Evolutionary conservation across 192 early-diverging fungal species (phyloP).

Genomic region (Linnemannia exigua): DNA sequence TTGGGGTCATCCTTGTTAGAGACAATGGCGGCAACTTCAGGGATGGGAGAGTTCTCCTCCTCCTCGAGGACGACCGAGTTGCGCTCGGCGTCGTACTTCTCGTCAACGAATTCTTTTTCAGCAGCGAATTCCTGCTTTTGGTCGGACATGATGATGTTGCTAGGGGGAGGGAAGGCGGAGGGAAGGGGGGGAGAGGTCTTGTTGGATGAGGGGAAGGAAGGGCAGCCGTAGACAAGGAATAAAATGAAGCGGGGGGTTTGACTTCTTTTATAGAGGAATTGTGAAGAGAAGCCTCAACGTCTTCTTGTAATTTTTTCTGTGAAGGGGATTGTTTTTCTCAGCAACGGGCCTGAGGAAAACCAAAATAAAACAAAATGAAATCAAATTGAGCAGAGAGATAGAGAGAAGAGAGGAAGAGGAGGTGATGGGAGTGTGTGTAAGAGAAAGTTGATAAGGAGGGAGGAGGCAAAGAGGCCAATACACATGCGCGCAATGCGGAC

Average conservation of each 20-base stretch:
- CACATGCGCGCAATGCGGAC: not conserved
- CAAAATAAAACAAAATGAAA: not conserved
- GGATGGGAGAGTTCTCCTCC: conserved; percentile 64
- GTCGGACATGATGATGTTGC: conserved; percentile 14
- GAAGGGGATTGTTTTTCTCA: conserved; percentile 1
- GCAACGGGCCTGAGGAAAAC: not conserved
- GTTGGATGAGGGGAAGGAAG: not conserved
- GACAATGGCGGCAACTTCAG: conserved; percentile 61
- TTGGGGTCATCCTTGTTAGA: conserved; percentile 66
- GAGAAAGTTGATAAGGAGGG: not conserved
- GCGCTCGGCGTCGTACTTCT: conserved; percentile 34
- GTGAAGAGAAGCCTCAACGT: not conserved
- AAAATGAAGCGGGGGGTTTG: not conserved
- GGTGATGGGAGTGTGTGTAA: not conserved
- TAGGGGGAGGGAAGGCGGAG: not conserved
- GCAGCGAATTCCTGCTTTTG: conserved; percentile 29
- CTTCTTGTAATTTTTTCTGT: not conserved
- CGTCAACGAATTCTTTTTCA: conserved; percentile 43
- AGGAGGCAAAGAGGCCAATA: not conserved
- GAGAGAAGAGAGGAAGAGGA: not conserved
- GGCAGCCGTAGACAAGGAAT: conserved; percentile 16
- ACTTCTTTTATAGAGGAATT: conserved; percentile 8
- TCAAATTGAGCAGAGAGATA: too few species aligned
- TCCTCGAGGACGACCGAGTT: conserved; percentile 48
- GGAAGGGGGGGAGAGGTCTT: conserved; percentile 11